Evolutionary conservation across 768 basidiomycete genomes (phyloP).

Genomic region (Sutorius australiensis): DNA sequence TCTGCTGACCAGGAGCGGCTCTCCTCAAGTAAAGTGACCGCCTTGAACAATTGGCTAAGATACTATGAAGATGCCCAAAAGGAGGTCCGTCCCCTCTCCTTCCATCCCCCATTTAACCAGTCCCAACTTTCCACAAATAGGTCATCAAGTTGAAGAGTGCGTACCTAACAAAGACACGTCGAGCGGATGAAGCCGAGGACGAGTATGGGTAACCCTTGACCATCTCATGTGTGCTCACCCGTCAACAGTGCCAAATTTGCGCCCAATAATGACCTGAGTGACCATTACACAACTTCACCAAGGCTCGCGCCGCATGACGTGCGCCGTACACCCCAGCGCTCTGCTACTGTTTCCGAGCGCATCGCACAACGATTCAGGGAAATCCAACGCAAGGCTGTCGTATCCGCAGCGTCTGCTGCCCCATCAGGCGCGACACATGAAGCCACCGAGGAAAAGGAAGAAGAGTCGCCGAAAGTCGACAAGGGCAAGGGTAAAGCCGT

Average conservation of each 20-base stretch:
- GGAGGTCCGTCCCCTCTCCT: conserved; percentile 43
- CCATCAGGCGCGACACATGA: conserved; percentile 22
- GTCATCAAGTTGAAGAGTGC: conserved; percentile 66
- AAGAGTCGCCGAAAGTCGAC: conserved; percentile 56
- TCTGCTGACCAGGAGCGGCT: conserved; percentile 51
- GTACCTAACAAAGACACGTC: conserved; percentile 73
- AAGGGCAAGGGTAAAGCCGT: conserved; percentile 77
- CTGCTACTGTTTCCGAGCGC: conserved; percentile 81
- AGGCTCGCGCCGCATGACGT: conserved; percentile 54
- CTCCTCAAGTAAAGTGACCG: conserved; percentile 49
- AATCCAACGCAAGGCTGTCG: conserved; percentile 56
- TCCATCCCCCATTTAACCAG: neutral
- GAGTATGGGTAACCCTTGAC: conserved; percentile 56
- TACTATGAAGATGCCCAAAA: conserved; percentile 66
- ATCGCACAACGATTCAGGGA: conserved; percentile 81
- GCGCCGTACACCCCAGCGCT: conserved; percentile 51
- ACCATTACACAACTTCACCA: conserved; percentile 83
- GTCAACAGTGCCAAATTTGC: conserved; percentile 77
- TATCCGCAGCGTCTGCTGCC: conserved; percentile 28
- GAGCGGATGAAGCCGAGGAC: conserved; percentile 90
- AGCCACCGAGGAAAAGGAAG: conserved; percentile 31
- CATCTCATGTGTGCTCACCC: conserved; percentile 3
- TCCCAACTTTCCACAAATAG: conserved; percentile 27
- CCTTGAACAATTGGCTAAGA: conserved; percentile 64
- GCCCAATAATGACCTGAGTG: conserved; percentile 57